Percentiles rank a stretch among this genome's conserved stretches.
Evolutionary conservation across 257 asterid species (phyloP).

Genomic region (Lithospermum erythrorhizon): DNA sequence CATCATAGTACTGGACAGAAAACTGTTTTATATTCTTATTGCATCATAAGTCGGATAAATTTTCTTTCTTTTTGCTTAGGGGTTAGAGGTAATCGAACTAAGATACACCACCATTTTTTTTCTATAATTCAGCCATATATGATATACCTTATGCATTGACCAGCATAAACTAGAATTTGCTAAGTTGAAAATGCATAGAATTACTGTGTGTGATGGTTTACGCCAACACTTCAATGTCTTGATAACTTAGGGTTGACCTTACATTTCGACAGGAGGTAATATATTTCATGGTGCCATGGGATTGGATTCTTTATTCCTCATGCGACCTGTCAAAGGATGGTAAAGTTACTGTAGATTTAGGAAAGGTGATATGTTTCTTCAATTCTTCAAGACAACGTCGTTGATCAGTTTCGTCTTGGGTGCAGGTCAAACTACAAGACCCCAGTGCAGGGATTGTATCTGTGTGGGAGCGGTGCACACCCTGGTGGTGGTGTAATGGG

Average conservation of each 20-base stretch:
- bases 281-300: conserved; percentile 96
- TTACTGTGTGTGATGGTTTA: too few relatives aligned
- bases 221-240: background rate
- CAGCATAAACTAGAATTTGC: background rate
- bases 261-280: conserved; percentile 65
- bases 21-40: too few relatives aligned
- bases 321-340: conserved; percentile 98
- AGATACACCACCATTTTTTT: too few relatives aligned
- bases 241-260: background rate
- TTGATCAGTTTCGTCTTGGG: conserved; percentile 7
- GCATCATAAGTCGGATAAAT: too few relatives aligned
- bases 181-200: background rate
- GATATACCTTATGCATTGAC: background rate
- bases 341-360: conserved; percentile 15
- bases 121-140: too few relatives aligned
- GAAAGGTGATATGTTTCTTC: background rate
- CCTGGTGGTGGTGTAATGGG: conserved; percentile 99
- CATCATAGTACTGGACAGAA: background rate
- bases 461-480: conserved; percentile 94
- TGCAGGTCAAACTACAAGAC: conserved; percentile 82
- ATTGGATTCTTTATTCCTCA: conserved; percentile 70
- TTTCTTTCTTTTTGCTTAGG: too few relatives aligned
- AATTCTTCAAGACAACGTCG: too few relatives aligned
- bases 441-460: conserved; percentile 65
- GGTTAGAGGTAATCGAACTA: too few relatives aligned